These are phyloP conservation scores for Epicoccum nigrum DNA, from an alignment of 2,329 filamentous ascomycete genomes.

Conservation along the genomic window DNA sequence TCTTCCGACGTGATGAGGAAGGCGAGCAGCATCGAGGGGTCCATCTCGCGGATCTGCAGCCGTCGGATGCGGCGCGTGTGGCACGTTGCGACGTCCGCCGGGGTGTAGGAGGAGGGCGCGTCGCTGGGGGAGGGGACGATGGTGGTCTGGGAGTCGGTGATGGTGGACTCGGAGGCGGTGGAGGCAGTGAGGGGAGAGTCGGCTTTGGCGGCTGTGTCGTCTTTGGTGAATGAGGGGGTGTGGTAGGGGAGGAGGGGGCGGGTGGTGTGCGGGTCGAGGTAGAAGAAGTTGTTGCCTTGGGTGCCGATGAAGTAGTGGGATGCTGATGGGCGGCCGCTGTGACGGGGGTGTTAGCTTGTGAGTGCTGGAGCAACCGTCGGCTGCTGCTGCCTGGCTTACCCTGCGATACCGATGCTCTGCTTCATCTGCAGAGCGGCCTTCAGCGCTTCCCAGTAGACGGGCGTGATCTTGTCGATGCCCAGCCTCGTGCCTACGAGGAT, in stretches of 20 bases:
- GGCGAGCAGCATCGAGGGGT: constrained; percentile 96
- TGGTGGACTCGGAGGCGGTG: constrained; percentile 19
- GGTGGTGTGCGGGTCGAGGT: constrained; percentile 91
- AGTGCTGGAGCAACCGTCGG: neutral
- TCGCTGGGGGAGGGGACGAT: constrained; percentile 23
- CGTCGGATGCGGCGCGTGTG: constrained; percentile 85
- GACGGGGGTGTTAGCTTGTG: constrained; percentile 15
- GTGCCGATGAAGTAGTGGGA: constrained; percentile 79
- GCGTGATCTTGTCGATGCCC: constrained; percentile 92
- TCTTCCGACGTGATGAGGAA: constrained; percentile 83
- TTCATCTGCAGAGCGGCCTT: constrained; percentile 82
- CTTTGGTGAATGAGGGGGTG: constrained; percentile 12
- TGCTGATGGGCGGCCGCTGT: constrained; percentile 86
- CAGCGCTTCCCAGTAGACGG: constrained; percentile 93
- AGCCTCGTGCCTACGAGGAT: constrained; percentile 87
- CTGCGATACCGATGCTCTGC: constrained; percentile 95
- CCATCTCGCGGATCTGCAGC: constrained; percentile 89
- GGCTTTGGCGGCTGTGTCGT: neutral
- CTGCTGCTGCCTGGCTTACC: constrained; percentile 60
- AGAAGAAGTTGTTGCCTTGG: constrained; percentile 83
- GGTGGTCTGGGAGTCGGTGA: constrained; percentile 29
- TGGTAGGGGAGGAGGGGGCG: constrained; percentile 74
- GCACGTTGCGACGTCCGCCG: constrained; percentile 79
- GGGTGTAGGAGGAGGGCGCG: constrained; percentile 66
- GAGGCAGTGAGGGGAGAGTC: constrained; percentile 17